Conservation (phyloP, 2,329 filamentous ascomycete species). For the Escovopsis sp. region DNA sequence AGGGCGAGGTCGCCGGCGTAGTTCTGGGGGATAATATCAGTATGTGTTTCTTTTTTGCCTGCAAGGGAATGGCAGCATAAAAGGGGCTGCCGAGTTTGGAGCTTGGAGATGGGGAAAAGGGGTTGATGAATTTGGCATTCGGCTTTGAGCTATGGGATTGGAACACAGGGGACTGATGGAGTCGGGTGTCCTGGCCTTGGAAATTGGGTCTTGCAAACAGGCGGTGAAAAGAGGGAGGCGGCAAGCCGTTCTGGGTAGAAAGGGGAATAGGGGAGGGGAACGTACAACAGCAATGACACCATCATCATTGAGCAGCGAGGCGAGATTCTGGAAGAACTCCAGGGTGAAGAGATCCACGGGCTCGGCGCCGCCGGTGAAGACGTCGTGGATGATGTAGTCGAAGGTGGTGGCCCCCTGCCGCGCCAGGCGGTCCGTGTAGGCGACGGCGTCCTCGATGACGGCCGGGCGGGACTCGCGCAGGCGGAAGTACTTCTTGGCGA, state of each 20-base stretch:
- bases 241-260: background rate
- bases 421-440: conserved; percentile 40
- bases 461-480: conserved; percentile 63
- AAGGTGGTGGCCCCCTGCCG: conserved; percentile 36
- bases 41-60: background rate
- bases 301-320: conserved; percentile 54
- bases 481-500: conserved; percentile 69
- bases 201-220: too few species aligned
- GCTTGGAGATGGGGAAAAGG: too few species aligned
- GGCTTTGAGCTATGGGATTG: too few species aligned
- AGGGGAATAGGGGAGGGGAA: too few species aligned
- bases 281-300: conserved; percentile 79
- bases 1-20: conserved; percentile 81
- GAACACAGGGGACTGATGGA: too few species aligned
- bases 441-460: conserved; percentile 68
- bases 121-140: too few species aligned
- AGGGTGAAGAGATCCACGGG: conserved; percentile 76
- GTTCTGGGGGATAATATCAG: conserved; percentile 41
- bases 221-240: too few species aligned
- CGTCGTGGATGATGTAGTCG: conserved; percentile 93
- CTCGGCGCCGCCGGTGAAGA: conserved; percentile 93
- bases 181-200: too few species aligned
- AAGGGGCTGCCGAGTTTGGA: too few species aligned
- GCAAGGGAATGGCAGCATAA: too few species aligned
- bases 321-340: conserved; percentile 62